phyloP scores from a whole-genome alignment of 257 asterid genomes.

The Fraxinus americana region DNA sequence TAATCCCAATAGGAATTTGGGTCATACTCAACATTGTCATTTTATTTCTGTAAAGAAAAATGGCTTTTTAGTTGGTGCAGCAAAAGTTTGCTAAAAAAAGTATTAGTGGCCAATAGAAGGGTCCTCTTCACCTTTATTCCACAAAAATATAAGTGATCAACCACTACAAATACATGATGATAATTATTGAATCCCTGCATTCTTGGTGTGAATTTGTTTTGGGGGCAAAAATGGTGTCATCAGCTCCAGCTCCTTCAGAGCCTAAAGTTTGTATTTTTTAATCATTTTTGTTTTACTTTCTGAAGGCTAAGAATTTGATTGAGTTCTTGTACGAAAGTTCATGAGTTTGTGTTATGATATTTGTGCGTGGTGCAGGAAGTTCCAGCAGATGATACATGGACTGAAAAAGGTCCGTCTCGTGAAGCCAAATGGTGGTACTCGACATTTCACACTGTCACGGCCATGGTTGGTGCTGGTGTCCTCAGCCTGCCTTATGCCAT shows the following conservation, averaged over 20 bases:
- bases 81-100: slow-evolving; percentile 18
- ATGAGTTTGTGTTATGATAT: neutral
- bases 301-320: neutral
- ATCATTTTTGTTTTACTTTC: neutral
- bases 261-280: slow-evolving; percentile 48
- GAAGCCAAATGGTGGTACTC: slow-evolving; percentile 1
- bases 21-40: neutral
- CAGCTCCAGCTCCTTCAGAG: slow-evolving; percentile 47
- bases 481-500: neutral
- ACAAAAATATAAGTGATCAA: slow-evolving; percentile 23
- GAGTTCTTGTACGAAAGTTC: neutral
- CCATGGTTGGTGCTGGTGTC: neutral
- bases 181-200: slow-evolving; percentile 37
- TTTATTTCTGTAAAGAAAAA: slow-evolving; percentile 25
- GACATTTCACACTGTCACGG: neutral
- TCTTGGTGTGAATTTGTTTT: slow-evolving; percentile 30
- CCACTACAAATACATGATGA: slow-evolving; percentile 47
- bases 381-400: neutral
- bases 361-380: neutral
- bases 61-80: slow-evolving; percentile 27
- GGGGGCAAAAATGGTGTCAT: slow-evolving; percentile 45
- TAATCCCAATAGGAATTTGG: too few relatives aligned
- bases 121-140: slow-evolving; percentile 33
- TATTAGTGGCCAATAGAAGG: slow-evolving; percentile 23
- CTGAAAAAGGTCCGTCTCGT: neutral